phyloP scores from a whole-genome alignment of 805 yeast genomes.

The Ogataea parapolymorpha region DNA sequence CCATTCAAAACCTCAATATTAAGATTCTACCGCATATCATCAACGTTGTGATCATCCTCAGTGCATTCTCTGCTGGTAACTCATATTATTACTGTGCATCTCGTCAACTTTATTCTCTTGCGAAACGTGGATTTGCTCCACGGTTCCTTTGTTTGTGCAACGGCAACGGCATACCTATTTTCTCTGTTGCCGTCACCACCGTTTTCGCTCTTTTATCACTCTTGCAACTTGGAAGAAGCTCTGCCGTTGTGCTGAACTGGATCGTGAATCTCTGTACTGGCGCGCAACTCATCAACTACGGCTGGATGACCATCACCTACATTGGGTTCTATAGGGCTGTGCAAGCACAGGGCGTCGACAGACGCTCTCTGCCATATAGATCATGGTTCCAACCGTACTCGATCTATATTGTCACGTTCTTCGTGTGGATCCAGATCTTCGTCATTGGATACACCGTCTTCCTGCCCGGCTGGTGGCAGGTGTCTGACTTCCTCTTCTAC shows the following conservation, averaged over 20 bases:
- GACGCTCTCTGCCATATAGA: conserved; percentile 38
- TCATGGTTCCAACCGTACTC: conserved; percentile 42
- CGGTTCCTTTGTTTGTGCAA: conserved; percentile 56
- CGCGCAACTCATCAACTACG: conserved; percentile 45
- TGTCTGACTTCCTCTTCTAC: conserved; percentile 38
- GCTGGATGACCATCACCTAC: conserved; percentile 43
- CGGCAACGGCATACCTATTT: conserved; percentile 66
- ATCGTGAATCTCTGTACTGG: conserved; percentile 47
- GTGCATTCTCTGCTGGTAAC: conserved; percentile 81
- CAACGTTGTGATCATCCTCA: conserved; percentile 66
- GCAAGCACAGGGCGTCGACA: conserved; percentile 38
- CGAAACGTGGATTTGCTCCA: conserved; percentile 71
- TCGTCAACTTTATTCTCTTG: conserved; percentile 58
- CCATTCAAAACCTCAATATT: conserved; percentile 63
- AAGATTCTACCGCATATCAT: conserved; percentile 67
- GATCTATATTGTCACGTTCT: conserved; percentile 30
- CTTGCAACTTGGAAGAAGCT: conserved; percentile 44
- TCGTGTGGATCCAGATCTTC: conserved; percentile 32
- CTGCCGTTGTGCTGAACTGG: conserved; percentile 39
- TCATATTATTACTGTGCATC: conserved; percentile 72
- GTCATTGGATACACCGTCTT: conserved; percentile 39
- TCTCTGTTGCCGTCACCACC: conserved; percentile 48
- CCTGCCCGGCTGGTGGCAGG: conserved; percentile 37
- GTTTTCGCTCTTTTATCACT: conserved; percentile 65
- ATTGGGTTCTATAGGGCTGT: conserved; percentile 40